These are phyloP conservation scores for Dendrobium catenatum DNA, from an alignment of 106 monocot species.

Conservation along the genomic window DNA sequence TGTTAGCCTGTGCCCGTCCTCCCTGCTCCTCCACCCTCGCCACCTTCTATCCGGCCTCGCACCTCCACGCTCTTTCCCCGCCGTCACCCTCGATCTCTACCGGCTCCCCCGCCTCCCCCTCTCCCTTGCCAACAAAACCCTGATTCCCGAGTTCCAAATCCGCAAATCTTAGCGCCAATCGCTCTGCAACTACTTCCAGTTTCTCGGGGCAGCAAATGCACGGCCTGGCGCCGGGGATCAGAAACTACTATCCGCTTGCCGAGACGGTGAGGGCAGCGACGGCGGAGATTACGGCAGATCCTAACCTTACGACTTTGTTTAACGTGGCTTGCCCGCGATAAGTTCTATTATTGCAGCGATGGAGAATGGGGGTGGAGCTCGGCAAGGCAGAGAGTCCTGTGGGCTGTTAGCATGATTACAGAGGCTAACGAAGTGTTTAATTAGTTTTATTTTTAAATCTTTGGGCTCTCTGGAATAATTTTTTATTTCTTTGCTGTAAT, in stretches of 20 bases:
- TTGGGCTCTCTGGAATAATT: not conserved
- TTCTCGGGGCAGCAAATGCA: constrained; percentile 74
- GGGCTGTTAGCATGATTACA: too few species aligned
- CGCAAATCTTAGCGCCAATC: constrained; percentile 42
- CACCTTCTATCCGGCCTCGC: constrained; percentile 83
- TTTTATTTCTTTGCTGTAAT: not conserved
- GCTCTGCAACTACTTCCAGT: constrained; percentile 50
- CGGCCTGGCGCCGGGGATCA: constrained; percentile 1
- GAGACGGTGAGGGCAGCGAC: constrained; percentile 60
- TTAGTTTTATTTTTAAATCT: not conserved
- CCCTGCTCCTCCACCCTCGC: constrained; percentile 83
- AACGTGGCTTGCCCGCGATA: constrained; percentile 64
- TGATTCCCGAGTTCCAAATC: constrained; percentile 15
- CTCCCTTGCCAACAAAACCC: constrained; percentile 3
- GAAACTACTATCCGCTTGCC: constrained; percentile 13
- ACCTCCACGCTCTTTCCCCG: constrained; percentile 89
- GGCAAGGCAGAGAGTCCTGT: too few species aligned
- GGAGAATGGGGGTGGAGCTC: too few species aligned
- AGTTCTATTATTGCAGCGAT: constrained; percentile 45
- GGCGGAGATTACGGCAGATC: constrained; percentile 52
- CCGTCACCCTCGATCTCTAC: constrained; percentile 88
- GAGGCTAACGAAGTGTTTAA: not conserved
- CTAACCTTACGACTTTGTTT: constrained; percentile 60
- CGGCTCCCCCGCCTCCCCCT: constrained; percentile 26
- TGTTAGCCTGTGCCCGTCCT: constrained; percentile 25